phyloP scores from a whole-genome alignment of 106 monocot species.

The Xerophyta viscosa region DNA sequence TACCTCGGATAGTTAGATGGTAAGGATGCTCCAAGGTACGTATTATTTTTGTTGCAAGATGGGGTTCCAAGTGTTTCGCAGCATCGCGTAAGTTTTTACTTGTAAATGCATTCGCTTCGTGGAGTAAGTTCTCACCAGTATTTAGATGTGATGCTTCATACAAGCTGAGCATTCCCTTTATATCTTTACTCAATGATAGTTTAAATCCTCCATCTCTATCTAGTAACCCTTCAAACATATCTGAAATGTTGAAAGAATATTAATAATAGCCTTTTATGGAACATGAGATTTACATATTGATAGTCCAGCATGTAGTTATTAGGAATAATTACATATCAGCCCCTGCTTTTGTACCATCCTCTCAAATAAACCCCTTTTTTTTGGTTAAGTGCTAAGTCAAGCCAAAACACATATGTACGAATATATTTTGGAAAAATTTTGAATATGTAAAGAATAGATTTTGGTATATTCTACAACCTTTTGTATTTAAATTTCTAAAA shows the following conservation, averaged over 20 bases:
- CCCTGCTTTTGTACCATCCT: too few species aligned
- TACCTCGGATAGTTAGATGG: conserved; percentile 26
- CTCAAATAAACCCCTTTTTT: too few species aligned
- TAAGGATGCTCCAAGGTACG: conserved; percentile 22
- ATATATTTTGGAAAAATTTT: too few species aligned
- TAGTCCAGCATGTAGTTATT: too few species aligned
- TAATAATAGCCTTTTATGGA: background rate
- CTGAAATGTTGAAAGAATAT: conserved; percentile 7
- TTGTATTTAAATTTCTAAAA: too few species aligned
- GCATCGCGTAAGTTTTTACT: conserved; percentile 10
- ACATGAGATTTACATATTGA: too few species aligned
- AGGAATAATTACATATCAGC: too few species aligned
- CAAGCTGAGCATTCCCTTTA: conserved; percentile 31
- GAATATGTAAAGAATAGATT: too few species aligned
- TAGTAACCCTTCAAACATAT: conserved; percentile 20
- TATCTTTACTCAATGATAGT: conserved; percentile 11
- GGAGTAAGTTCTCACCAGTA: conserved; percentile 26
- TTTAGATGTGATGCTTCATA: conserved; percentile 41
- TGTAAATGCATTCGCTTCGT: conserved; percentile 28
- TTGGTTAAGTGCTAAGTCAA: too few species aligned
- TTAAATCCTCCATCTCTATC: conserved; percentile 20
- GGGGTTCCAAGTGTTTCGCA: conserved; percentile 5
- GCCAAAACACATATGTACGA: too few species aligned
- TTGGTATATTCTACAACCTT: too few species aligned
- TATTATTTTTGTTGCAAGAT: conserved; percentile 6